phyloP scores from a whole-genome alignment of 176 grass and related monocot genomes.

The Oryza brachyantha region DNA sequence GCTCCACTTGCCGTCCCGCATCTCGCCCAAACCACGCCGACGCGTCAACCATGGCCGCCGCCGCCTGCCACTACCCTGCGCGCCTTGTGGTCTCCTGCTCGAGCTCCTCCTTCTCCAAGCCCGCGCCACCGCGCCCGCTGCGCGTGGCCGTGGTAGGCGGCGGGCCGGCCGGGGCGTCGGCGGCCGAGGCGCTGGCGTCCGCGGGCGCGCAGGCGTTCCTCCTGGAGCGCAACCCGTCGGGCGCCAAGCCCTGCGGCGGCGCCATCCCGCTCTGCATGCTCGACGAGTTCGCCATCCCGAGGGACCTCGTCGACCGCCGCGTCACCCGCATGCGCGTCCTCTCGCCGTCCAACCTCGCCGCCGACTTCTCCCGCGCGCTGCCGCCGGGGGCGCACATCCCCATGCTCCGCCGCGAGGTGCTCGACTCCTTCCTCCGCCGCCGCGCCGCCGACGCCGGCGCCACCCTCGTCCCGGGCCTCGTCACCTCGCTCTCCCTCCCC shows the following conservation, averaged over 20 bases:
- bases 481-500: constrained; percentile 62
- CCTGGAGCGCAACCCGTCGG: constrained; percentile 68
- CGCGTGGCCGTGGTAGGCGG: constrained; percentile 83
- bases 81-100: constrained; percentile 27
- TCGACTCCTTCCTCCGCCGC: constrained; percentile 78
- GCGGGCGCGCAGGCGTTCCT: constrained; percentile 66
- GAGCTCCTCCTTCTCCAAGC: not conserved
- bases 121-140: constrained; percentile 19
- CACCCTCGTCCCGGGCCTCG: constrained; percentile 58
- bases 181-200: constrained; percentile 64
- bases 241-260: constrained; percentile 87
- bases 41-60: constrained; percentile 7
- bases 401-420: constrained; percentile 92
- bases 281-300: constrained; percentile 77
- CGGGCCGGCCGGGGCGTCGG: constrained; percentile 78
- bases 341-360: constrained; percentile 79
- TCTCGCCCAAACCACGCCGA: constrained; percentile 6
- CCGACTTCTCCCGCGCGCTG: constrained; percentile 70
- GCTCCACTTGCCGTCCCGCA: not conserved
- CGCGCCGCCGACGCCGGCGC: constrained; percentile 58
- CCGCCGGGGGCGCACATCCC: constrained; percentile 69
- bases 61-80: constrained; percentile 18
- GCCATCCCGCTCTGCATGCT: constrained; percentile 97
- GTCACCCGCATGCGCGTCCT: constrained; percentile 79
- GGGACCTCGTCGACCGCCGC: constrained; percentile 67